Conservation (phyloP, 2,329 filamentous ascomycete species). For the Ophiostoma pallidulum region DNA sequence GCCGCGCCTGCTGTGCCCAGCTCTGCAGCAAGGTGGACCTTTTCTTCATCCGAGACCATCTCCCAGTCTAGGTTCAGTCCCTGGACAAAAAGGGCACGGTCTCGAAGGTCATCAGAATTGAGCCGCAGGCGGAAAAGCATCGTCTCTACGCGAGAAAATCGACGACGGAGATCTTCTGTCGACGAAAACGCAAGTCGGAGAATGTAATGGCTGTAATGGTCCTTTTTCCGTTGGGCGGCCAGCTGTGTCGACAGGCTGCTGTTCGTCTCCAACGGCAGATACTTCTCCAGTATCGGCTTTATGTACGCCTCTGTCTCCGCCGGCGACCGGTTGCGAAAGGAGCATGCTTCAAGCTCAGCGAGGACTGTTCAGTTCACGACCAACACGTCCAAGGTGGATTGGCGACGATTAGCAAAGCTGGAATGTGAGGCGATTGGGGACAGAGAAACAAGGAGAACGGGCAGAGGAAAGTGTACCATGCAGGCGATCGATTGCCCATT, state of each 20-base stretch:
- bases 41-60: slow-evolving; percentile 69
- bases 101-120: slow-evolving; percentile 62
- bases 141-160: slow-evolving; percentile 79
- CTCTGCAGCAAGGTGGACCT: slow-evolving; percentile 49
- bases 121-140: slow-evolving; percentile 82
- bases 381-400: neutral
- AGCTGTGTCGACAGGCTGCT: slow-evolving; percentile 52
- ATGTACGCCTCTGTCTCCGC: slow-evolving; percentile 77
- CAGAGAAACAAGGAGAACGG: neutral
- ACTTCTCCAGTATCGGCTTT: slow-evolving; percentile 77
- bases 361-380: slow-evolving; percentile 46
- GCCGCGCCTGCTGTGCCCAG: slow-evolving; percentile 43
- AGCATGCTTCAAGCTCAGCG: slow-evolving; percentile 84
- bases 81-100: slow-evolving; percentile 67
- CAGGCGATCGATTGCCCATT: slow-evolving; percentile 92
- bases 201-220: slow-evolving; percentile 98
- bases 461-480: slow-evolving; percentile 46
- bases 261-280: slow-evolving; percentile 70
- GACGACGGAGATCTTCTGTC: slow-evolving; percentile 79
- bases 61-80: slow-evolving; percentile 78
- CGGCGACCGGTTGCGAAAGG: slow-evolving; percentile 82
- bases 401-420: neutral
- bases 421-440: neutral
- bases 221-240: slow-evolving; percentile 72
- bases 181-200: slow-evolving; percentile 84